phyloP scores from a whole-genome alignment of 83 land plant genomes.

The Picea abies region DNA sequence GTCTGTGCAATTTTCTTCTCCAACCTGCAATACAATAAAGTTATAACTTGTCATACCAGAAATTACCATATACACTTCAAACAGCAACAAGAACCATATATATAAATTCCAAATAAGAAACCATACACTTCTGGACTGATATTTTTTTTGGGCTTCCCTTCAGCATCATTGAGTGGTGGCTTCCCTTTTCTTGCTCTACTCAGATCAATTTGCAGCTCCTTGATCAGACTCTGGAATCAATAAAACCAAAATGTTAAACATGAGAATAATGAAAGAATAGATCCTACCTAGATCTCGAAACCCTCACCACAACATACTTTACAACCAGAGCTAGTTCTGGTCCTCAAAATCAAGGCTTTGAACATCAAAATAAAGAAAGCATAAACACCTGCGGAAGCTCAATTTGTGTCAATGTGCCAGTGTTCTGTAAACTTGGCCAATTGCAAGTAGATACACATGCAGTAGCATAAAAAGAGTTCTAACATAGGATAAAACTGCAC shows the following conservation, averaged over 20 bases:
- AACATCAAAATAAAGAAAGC: not conserved
- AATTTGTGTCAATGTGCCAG: not conserved
- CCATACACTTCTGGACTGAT: slow-evolving; percentile 81
- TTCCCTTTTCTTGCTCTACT: slow-evolving; percentile 90
- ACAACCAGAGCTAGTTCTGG: too few species aligned
- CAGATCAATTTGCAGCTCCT: slow-evolving; percentile 77
- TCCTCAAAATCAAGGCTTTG: not conserved
- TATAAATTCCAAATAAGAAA: not conserved
- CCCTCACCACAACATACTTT: too few species aligned
- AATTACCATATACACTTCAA: not conserved
- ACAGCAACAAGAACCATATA: not conserved
- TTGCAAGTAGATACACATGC: not conserved
- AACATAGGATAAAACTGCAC: not conserved
- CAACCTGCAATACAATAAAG: slow-evolving; percentile 46
- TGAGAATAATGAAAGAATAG: not conserved
- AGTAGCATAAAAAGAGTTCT: not conserved
- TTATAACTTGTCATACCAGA: not conserved
- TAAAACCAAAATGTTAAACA: not conserved
- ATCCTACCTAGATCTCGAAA: not conserved
- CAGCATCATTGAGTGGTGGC: slow-evolving; percentile 79
- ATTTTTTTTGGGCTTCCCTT: slow-evolving; percentile 80
- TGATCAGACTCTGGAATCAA: slow-evolving; percentile 43
- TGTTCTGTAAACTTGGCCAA: not conserved
- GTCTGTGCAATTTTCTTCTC: slow-evolving; percentile 76
- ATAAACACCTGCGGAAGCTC: not conserved